Conservation (phyloP, 2,329 filamentous ascomycete genomes). For the Bipolaris gigantea region DNA sequence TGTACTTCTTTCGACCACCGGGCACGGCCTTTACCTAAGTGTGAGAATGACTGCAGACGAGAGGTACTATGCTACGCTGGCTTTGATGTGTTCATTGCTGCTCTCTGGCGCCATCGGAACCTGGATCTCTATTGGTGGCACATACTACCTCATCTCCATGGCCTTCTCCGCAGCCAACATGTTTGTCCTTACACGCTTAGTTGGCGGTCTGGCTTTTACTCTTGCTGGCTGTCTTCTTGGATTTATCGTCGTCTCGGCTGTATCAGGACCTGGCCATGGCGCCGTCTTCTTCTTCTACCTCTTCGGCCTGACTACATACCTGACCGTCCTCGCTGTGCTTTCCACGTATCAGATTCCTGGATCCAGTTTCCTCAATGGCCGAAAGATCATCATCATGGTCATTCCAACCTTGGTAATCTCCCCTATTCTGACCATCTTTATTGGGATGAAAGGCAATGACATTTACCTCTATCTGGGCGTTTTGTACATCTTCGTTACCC, state of each 20-base stretch:
- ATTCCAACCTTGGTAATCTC: constrained; percentile 61
- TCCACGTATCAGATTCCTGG: constrained; percentile 53
- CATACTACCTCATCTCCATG: constrained; percentile 63
- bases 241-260: constrained; percentile 55
- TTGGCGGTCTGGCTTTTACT: constrained; percentile 55
- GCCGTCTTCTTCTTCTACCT: constrained; percentile 64
- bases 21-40: constrained; percentile 64
- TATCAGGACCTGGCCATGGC: constrained; percentile 49
- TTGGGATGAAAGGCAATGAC: constrained; percentile 54
- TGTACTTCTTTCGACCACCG: constrained; percentile 59
- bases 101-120: constrained; percentile 64
- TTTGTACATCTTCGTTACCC: constrained; percentile 56
- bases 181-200: constrained; percentile 57
- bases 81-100: constrained; percentile 61
- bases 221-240: constrained; percentile 56
- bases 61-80: constrained; percentile 58
- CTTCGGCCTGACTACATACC: constrained; percentile 60
- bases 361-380: constrained; percentile 60
- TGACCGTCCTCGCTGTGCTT: constrained; percentile 58
- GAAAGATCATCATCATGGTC: constrained; percentile 58
- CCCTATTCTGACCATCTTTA: constrained; percentile 58
- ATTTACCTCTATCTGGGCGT: constrained; percentile 59
- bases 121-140: constrained; percentile 65
- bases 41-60: constrained; percentile 56
- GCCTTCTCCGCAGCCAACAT: constrained; percentile 59